Evolutionary conservation across 192 early-diverging fungal species (phyloP), one percentile per base, ranked within the genome.

Genomic region (Podila epigama): DNA sequence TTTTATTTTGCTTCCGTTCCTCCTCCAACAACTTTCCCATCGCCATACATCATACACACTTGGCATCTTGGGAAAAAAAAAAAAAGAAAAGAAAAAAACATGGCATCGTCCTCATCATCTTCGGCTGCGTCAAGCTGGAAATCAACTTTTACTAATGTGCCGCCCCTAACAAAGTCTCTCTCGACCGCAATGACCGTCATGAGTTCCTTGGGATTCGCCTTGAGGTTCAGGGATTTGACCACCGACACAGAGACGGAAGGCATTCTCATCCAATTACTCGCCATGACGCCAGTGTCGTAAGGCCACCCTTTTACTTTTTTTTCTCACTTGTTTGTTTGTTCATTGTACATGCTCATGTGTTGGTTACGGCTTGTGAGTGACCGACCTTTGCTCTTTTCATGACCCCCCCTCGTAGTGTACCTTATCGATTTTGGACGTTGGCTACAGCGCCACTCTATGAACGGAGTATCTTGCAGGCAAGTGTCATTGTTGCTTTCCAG

Each of bases 151-250:
- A 66, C 65, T 10, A 85, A 82, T 65, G 82, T 85, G 40, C 84
- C 84, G 25, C 58, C 82, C 13, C 54, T 83, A 18, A 85, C 84
- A 66, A 85, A 78, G 58, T 55, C 60, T 25, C 48, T 85, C n/a
- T 52, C 78, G 13, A 75, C 80, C 25, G 66, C 68, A 16, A 61
- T 82, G 48, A 56, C 83, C 4, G 32, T 77, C 29, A 69, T 69
- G 50, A 78, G 82, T 8, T 29, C 65, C 32, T 27, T 81, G 0
- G 70, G 65, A 0, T 16, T 75, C 37, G 18, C 42, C 27, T 34
- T 67, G 33, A 64, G 72, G 1, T 33, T 75, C 36, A 40, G 65
- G 9, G 72, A 75, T 60, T 1, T 75, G 3, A 33, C 48, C 58
- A 62, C 31, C 32, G 42, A 52, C 27, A 12, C 34, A 20, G 55